Evolutionary conservation across 768 basidiomycete species (phyloP), one percentile per base, ranked within the genome.

Genomic region (Suillus luteus): DNA sequence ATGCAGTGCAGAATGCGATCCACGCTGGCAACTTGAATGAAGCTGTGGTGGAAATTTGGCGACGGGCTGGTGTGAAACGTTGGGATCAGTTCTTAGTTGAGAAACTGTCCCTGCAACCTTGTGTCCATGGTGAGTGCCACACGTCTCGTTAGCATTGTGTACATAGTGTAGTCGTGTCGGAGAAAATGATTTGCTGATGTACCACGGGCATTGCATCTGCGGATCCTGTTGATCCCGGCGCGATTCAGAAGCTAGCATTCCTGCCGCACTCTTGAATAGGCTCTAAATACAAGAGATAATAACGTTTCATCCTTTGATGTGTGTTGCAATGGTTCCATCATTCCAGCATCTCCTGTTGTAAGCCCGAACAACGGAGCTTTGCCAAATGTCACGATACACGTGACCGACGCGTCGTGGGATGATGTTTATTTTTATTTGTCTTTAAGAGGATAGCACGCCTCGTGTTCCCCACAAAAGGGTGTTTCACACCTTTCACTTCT

Each of bases 1-100:
- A 87, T 31, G 82, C 84, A 8, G 62, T 79, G 19, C 68, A 75
- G 58, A 80, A 75, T 64, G 82, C 81, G 1, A 46, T 70, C 24
- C 60, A 66, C 9, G 67, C 77, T 7, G 79, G 81, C 9, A 83
- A n/a, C n/a, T n/a, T n/a, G n/a, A n/a, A 91, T 69, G 74, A 78
- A 64, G 70, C 67, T 22, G 75, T 80, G 5, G 59, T 85, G 43
- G 75, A 78, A 19, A 78, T 85, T 10, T 92, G 91, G 91, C 67
- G 68, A 35, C 86, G 84, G 71, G 80, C 85, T 5, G 86, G 87
- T 11, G 73, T 75, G 58, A 55, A 37, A 24, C 22, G 2, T n/a
- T 5, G 10, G 9, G 37, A 38, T 38, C 38, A 57, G 55, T 52
- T 17, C 17, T 19, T 31, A 51, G 9, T 19, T 11, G 48, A 49